Percentiles rank a stretch among this genome's conserved stretches.
These are phyloP conservation scores for Tetraselmis striata DNA, from an alignment of 139 green algal genomes.

Conservation along the genomic window DNA sequence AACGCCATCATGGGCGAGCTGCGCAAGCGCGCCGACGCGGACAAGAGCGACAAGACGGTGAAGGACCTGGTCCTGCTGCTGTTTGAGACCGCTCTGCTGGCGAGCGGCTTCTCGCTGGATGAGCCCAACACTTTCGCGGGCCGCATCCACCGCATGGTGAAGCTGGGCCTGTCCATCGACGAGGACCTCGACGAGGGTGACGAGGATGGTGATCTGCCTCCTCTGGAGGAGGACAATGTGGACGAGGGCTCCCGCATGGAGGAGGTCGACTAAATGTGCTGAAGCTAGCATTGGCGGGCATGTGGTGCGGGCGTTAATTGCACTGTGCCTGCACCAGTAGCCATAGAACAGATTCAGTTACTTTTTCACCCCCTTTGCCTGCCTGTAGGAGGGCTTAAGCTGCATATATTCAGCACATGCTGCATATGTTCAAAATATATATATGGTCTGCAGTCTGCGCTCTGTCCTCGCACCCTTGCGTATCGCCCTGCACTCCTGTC, in stretches of 20 bases:
- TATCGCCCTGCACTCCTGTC: too few species aligned
- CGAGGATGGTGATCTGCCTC: slow-evolving; percentile 79
- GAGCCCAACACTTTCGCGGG: slow-evolving; percentile 94
- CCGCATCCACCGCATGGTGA: slow-evolving; percentile 99
- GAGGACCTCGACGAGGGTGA: slow-evolving; percentile 67
- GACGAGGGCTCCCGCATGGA: slow-evolving; percentile 97
- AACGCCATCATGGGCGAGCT: slow-evolving; percentile 96
- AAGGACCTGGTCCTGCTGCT: slow-evolving; percentile 98
- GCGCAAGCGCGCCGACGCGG: slow-evolving; percentile 75
- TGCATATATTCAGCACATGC: too few species aligned
- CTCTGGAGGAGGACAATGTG: slow-evolving; percentile 82
- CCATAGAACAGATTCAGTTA: too few species aligned
- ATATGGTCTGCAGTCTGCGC: too few species aligned
- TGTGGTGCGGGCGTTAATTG: too few species aligned
- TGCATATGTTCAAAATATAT: too few species aligned
- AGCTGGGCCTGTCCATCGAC: slow-evolving; percentile 96
- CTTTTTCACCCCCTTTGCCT: too few species aligned
- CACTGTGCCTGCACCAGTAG: too few species aligned
- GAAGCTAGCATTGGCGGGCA: too few species aligned
- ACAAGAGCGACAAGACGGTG: slow-evolving; percentile 99
- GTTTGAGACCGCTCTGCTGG: slow-evolving; percentile 97
- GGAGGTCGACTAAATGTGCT: slow-evolving; percentile 89
- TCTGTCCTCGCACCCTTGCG: too few species aligned
- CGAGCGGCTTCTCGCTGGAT: slow-evolving; percentile 93
- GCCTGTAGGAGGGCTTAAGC: too few species aligned